These are phyloP conservation scores for Boletus coccyginus DNA, from an alignment of 768 basidiomycete genomes.

Conservation along the genomic window DNA sequence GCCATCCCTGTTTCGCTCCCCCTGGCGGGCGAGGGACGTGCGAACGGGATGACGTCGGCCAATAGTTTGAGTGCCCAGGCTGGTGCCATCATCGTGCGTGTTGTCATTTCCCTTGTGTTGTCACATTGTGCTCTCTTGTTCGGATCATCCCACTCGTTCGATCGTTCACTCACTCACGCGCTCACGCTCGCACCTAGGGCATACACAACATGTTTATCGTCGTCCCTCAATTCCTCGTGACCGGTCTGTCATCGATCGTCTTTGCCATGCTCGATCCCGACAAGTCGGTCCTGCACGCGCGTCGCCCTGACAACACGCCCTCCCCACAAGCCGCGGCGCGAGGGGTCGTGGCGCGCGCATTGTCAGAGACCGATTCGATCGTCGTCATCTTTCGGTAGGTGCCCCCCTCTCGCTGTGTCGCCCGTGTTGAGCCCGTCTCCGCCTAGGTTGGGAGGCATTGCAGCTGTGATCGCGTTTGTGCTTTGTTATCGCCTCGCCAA, in stretches of 20 bases:
- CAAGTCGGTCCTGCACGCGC: constrained; percentile 41
- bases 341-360: neutral
- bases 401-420: no score
- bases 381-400: constrained; percentile 76
- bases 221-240: constrained; percentile 91
- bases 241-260: constrained; percentile 78
- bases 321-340: no score
- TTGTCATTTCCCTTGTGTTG: neutral
- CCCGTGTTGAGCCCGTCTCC: neutral
- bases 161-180: neutral
- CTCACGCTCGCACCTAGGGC: constrained; percentile 47
- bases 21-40: constrained; percentile 11
- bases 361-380: constrained; percentile 50
- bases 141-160: neutral
- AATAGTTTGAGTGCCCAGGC: constrained; percentile 71
- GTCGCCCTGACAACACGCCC: constrained; percentile 15
- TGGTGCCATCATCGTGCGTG: constrained; percentile 78
- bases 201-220: constrained; percentile 96
- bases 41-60: constrained; percentile 10
- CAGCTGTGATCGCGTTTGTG: constrained; percentile 52
- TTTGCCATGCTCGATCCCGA: constrained; percentile 82
- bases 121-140: neutral
- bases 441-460: constrained; percentile 53
- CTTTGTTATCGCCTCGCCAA: constrained; percentile 54
- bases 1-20: constrained; percentile 10